Base-by-base conservation (phyloP, 2,329 filamentous ascomycete species). In the Stagonosporopsis cucurbitacearum region DNA sequence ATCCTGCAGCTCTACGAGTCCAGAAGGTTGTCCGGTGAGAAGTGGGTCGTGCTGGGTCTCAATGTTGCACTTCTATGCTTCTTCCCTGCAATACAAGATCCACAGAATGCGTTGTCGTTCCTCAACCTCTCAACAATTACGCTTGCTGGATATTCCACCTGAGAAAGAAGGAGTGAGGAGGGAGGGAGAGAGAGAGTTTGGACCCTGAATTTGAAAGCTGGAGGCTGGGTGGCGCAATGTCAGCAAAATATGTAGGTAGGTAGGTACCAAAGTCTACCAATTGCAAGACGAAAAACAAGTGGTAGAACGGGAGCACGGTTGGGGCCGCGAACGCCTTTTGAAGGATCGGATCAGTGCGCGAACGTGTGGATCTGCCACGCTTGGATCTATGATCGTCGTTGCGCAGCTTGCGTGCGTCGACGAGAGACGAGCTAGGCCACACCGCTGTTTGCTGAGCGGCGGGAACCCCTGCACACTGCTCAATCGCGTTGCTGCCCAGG, bases 281-380 rank as follows among this genome's bases (percentile, higher is more conserved):
- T 32, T 32, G 30, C 30, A 13, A 37, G 17, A 17, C 17, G 35
- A 20, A 6, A 20, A n/a, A n/a, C n/a, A n/a, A 23, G 36, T 47
- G 22, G 17, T 40, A 59, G 25, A n/a, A 44, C 46, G 33, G 50
- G 43, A 42, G 64, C 60, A 64, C 64, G 62, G 62, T 59, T 65
- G 60, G 60, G 44, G 54, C 43, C 43, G 47, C 47, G 15, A 33
- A 58, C 33, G 49, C 40, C 35, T 41, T 54, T 47, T 54, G 22
- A 39, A 40, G 46, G 46, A 47, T 41, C 39, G 44, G 45, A 48
- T 61, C 54, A 58, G 54, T 58, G 57, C 61, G 65, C 63, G 65
- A 69, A 69, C 66, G 60, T 65, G 66, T 69, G 66, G 66, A 69
- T 63, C 57, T 56, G 26, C 26, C 43, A 28, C n/a, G 48, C 54